Conservation (phyloP, 805 yeast species). For the Candida glaebosa region DNA sequence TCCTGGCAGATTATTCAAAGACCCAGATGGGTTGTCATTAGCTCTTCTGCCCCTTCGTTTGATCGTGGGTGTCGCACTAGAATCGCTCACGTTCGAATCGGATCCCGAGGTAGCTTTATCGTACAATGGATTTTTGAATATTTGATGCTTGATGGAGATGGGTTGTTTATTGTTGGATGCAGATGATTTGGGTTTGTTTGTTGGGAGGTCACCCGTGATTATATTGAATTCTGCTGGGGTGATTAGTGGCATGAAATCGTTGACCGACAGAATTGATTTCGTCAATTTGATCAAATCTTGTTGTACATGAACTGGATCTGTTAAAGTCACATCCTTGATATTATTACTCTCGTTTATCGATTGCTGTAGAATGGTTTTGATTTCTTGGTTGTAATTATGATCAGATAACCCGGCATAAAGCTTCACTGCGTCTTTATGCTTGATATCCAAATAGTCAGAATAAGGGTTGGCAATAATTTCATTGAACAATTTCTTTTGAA, state of each 20-base stretch:
- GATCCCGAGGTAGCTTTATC: constrained; percentile 38
- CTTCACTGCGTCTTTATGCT: constrained; percentile 23
- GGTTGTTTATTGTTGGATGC: constrained; percentile 12
- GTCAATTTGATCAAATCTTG: constrained; percentile 6
- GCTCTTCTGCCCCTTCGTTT: constrained; percentile 41
- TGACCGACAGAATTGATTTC: constrained; percentile 16
- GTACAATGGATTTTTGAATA: constrained; percentile 38
- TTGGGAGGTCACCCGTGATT: constrained; percentile 37
- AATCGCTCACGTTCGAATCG: constrained; percentile 29
- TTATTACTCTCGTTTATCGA: constrained; percentile 9
- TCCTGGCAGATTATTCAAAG: constrained; percentile 7
- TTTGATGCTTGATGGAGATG: constrained; percentile 32
- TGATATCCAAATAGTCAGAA: constrained; percentile 14
- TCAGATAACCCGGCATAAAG: constrained; percentile 24
- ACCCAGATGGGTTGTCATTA: neutral
- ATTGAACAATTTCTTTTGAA: constrained; percentile 27
- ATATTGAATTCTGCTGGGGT: constrained; percentile 35
- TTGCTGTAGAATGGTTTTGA: constrained; percentile 24
- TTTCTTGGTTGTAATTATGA: constrained; percentile 25
- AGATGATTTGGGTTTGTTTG: constrained; percentile 16
- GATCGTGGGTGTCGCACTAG: constrained; percentile 12
- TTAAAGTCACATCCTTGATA: constrained; percentile 2
- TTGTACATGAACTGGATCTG: constrained; percentile 2
- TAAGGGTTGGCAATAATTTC: constrained; percentile 14
- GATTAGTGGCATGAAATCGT: constrained; percentile 42